Percentiles rank a stretch among this genome's conserved stretches.
These are phyloP conservation scores for Flueggea neowawraea DNA, from an alignment of 441 rosid genomes.

Conservation along the genomic window DNA sequence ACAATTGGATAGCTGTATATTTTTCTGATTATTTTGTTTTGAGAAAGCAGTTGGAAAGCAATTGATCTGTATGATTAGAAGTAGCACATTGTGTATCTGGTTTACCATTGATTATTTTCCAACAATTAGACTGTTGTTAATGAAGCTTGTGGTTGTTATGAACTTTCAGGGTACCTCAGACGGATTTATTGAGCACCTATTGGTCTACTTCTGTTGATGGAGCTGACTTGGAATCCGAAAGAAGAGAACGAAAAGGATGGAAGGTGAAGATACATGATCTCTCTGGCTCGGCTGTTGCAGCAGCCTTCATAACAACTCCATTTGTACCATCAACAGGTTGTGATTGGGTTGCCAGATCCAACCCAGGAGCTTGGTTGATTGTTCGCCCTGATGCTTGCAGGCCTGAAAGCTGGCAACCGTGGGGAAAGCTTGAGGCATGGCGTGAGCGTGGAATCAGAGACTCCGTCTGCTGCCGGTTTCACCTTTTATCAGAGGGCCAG, in stretches of 20 bases:
- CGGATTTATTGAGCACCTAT: constrained; percentile 59
- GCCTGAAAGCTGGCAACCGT: constrained; percentile 95
- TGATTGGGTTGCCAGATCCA: constrained; percentile 95
- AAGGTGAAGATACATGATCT: constrained; percentile 98
- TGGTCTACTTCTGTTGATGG: constrained; percentile 59
- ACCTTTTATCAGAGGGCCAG: constrained; percentile 71
- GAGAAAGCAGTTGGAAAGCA: too few species aligned
- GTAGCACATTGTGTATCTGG: too few species aligned
- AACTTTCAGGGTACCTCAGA: constrained; percentile 58
- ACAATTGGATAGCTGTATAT: too few species aligned
- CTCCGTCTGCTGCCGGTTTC: constrained; percentile 83
- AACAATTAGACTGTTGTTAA: constrained; percentile 17
- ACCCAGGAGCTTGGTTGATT: constrained; percentile 96
- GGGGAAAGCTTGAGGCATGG: constrained; percentile 99
- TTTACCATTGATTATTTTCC: background rate
- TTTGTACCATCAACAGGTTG: constrained; percentile 95
- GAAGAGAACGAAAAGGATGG: constrained; percentile 95
- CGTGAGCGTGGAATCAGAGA: constrained; percentile 92
- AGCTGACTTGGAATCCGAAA: constrained; percentile 55
- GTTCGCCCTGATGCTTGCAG: constrained; percentile 78
- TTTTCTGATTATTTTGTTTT: too few species aligned
- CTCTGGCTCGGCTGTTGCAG: constrained; percentile 94
- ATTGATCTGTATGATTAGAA: too few species aligned
- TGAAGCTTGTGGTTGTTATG: constrained; percentile 24
- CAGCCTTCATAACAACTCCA: constrained; percentile 98